Percentiles rank a stretch among this genome's conserved stretches.
Evolutionary conservation across 2,329 filamentous ascomycete genomes (phyloP).

Genomic region (Diaporthe sp.): DNA sequence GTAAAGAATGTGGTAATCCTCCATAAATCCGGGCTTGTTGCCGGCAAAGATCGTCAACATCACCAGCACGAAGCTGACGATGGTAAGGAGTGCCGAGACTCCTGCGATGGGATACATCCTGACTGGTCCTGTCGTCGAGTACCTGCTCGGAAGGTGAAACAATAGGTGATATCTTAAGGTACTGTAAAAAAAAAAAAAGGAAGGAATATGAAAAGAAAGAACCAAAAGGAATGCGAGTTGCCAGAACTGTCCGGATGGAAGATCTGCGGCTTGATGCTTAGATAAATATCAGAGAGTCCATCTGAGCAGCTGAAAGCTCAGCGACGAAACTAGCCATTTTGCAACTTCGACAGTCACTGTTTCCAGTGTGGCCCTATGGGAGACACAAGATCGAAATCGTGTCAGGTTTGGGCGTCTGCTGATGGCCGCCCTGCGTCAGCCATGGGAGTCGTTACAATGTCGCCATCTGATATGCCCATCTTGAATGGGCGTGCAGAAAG

Average conservation of each 20-base stretch:
- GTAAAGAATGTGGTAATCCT: slow-evolving; percentile 51
- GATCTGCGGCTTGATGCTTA: not conserved
- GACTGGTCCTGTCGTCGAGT: not conserved
- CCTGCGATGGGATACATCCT: slow-evolving; percentile 32
- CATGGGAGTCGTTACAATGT: not conserved
- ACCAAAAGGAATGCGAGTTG: not conserved
- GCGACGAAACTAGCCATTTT: not conserved
- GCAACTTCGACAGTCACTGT: not conserved
- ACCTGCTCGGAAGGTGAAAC: not conserved
- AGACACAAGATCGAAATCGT: not conserved
- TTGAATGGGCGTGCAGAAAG: not conserved
- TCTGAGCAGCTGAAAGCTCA: not conserved
- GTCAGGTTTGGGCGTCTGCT: slow-evolving; percentile 12
- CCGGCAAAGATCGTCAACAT: slow-evolving; percentile 52
- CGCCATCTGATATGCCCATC: not conserved
- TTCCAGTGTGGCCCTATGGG: slow-evolving; percentile 3
- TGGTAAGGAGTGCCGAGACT: slow-evolving; percentile 46
- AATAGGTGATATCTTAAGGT: not conserved
- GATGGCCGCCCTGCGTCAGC: slow-evolving; percentile 6
- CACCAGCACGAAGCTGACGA: slow-evolving; percentile 48
- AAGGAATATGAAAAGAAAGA: not conserved
- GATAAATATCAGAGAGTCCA: slow-evolving; percentile 17
- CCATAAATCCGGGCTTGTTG: slow-evolving; percentile 48
- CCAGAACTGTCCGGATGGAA: not conserved
- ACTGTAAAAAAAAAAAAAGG: not conserved